Conservation (phyloP, 2,329 filamentous ascomycete species). For the Eutypa lata region DNA sequence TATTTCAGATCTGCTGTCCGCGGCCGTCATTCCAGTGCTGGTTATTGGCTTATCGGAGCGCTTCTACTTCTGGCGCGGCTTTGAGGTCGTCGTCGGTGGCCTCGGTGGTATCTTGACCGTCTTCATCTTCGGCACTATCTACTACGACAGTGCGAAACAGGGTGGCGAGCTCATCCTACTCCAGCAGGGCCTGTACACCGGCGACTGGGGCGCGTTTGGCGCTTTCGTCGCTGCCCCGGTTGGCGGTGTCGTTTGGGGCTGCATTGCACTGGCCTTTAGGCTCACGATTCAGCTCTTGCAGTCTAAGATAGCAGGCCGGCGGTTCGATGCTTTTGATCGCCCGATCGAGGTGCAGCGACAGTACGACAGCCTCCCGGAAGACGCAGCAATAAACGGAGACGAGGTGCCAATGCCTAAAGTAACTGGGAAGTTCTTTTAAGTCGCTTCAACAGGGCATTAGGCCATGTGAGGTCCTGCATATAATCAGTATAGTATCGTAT, state of each 20-base stretch:
- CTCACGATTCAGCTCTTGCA: conserved; percentile 55
- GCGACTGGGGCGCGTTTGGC: conserved; percentile 80
- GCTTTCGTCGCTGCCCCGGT: conserved; percentile 78
- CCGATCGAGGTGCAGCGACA: conserved; percentile 30
- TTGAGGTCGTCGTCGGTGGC: conserved; percentile 75
- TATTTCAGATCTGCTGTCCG: conserved; percentile 76
- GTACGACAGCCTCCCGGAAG: conserved; percentile 22
- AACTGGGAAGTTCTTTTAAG: conserved; percentile 44
- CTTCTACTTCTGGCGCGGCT: conserved; percentile 72
- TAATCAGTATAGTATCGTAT: no score
- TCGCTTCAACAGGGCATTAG: not conserved
- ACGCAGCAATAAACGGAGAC: conserved; percentile 23
- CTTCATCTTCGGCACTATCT: conserved; percentile 77
- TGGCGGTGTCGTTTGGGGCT: conserved; percentile 70
- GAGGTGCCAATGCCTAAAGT: conserved; percentile 33
- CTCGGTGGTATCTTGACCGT: conserved; percentile 75
- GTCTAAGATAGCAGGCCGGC: conserved; percentile 55
- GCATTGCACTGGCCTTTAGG: conserved; percentile 59
- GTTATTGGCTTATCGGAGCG: conserved; percentile 66
- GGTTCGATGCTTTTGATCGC: conserved; percentile 66
- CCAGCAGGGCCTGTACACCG: conserved; percentile 68
- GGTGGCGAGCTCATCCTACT: conserved; percentile 70
- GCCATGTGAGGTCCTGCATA: no score
- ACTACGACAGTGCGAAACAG: conserved; percentile 63
- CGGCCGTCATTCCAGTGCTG: conserved; percentile 71